phyloP scores from a whole-genome alignment of 169 alveolate genomes.

The Eimeria maxima region DNA sequence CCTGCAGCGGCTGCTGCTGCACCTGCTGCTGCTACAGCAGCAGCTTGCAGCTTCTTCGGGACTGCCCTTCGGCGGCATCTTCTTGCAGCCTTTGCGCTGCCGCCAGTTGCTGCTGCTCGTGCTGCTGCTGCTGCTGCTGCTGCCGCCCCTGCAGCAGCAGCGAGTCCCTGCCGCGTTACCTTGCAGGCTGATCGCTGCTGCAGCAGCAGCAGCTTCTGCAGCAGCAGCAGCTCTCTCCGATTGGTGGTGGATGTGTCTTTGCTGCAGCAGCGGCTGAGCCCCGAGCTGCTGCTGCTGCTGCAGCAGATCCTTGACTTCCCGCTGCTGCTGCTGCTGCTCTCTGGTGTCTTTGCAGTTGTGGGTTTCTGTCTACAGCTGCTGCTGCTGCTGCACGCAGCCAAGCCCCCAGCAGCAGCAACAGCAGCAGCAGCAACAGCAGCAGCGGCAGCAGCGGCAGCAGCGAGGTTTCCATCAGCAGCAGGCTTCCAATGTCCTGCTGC shows the following conservation, averaged over 20 bases:
- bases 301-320: too few species aligned
- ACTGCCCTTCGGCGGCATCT: constrained; percentile 30
- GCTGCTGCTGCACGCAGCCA: too few species aligned
- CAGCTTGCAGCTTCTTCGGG: constrained; percentile 3
- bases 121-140: constrained; percentile 42
- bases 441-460: too few species aligned
- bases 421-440: too few species aligned
- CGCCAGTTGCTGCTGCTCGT: constrained; percentile 19
- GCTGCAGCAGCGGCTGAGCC: constrained; percentile 33
- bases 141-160: neutral
- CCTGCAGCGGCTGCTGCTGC: neutral
- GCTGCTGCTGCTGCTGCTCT: too few species aligned
- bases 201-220: constrained; percentile 40
- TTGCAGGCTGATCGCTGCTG: constrained; percentile 19
- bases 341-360: too few species aligned
- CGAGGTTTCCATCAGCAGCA: neutral
- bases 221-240: neutral
- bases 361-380: too few species aligned
- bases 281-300: too few species aligned
- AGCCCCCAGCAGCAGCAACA: too few species aligned
- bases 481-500: neutral
- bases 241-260: constrained; percentile 8
- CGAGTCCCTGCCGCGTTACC: neutral
- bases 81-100: constrained; percentile 45
- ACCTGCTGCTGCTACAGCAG: neutral